phyloP scores from a whole-genome alignment of 805 yeast species.

The Lachancea sp. region DNA sequence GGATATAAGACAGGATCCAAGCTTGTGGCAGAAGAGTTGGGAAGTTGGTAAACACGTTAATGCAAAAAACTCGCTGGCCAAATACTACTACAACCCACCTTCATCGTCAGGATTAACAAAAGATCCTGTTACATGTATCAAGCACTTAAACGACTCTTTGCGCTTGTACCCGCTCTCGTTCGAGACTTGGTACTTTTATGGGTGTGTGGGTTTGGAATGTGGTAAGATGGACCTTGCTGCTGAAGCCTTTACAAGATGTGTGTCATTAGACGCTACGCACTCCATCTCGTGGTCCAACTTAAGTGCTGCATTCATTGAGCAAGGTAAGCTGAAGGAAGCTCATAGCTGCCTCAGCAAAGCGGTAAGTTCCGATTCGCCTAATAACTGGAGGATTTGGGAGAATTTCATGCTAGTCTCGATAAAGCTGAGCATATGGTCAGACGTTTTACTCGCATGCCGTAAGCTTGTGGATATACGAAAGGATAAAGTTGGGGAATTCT shows the following conservation, averaged over 20 bases:
- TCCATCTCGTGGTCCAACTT: constrained; percentile 88
- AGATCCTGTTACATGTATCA: constrained; percentile 48
- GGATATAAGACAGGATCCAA: constrained; percentile 72
- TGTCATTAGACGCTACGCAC: constrained; percentile 73
- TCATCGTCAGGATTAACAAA: constrained; percentile 43
- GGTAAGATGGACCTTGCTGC: constrained; percentile 70
- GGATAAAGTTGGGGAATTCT: constrained; percentile 51
- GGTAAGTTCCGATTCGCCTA: constrained; percentile 58
- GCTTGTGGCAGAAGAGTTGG: constrained; percentile 84
- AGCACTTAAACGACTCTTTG: constrained; percentile 69
- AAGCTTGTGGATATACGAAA: constrained; percentile 53
- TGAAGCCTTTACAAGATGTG: constrained; percentile 89
- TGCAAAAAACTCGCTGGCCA: constrained; percentile 80
- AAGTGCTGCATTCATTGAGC: constrained; percentile 66
- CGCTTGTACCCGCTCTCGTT: constrained; percentile 64
- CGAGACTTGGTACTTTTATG: constrained; percentile 88
- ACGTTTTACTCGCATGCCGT: constrained; percentile 69
- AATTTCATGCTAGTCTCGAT: constrained; percentile 79
- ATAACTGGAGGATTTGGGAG: constrained; percentile 87
- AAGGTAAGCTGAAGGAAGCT: constrained; percentile 67
- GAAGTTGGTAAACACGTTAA: constrained; percentile 70
- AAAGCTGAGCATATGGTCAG: constrained; percentile 81
- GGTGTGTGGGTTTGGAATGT: constrained; percentile 78
- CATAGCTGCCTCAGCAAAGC: constrained; percentile 81
- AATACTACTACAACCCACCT: constrained; percentile 64